A percentile compares a stretch with the other conserved stretches of the same genome.
These are phyloP conservation scores for Leccinum disarticulatum DNA, from an alignment of 768 basidiomycete species.

Conservation along the genomic window DNA sequence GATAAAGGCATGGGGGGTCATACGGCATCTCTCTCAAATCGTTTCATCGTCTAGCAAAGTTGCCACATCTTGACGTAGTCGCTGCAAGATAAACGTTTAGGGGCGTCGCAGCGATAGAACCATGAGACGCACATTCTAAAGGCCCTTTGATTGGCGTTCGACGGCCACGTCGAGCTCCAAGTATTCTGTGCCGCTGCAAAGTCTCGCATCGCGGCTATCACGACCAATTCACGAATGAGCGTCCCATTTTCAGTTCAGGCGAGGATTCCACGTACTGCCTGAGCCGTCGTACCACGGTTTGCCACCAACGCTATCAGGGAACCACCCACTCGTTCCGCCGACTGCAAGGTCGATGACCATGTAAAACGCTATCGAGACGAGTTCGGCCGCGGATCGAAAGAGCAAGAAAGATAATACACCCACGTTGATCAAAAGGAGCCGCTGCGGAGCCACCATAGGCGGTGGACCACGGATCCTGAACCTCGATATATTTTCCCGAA, in stretches of 20 bases:
- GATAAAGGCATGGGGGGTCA: neutral
- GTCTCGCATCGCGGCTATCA: constrained; percentile 63
- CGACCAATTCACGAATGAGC: constrained; percentile 3
- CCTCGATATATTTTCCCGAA: constrained; percentile 37
- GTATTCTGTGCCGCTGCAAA: constrained; percentile 59
- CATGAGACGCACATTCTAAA: constrained; percentile 56
- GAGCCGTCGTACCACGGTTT: constrained; percentile 62
- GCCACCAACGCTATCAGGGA: constrained; percentile 51
- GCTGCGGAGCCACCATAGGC: constrained; percentile 40
- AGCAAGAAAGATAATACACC: neutral
- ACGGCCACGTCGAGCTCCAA: constrained; percentile 80
- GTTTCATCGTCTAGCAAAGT: constrained; percentile 18
- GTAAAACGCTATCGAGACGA: constrained; percentile 63
- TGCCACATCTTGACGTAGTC: constrained; percentile 38
- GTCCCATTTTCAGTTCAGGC: constrained; percentile 15
- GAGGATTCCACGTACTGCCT: constrained; percentile 38
- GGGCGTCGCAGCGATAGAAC: neutral
- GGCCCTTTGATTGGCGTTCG: constrained; percentile 56
- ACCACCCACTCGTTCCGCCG: constrained; percentile 71
- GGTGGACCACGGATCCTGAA: constrained; percentile 51
- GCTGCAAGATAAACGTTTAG: constrained; percentile 9
- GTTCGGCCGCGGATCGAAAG: neutral
- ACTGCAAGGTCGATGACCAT: constrained; percentile 78
- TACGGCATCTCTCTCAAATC: neutral
- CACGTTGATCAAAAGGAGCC: constrained; percentile 45